Percentiles rank a stretch among this genome's conserved stretches.
These are phyloP conservation scores for Dendrobium officinale DNA, from an alignment of 106 monocot genomes.

Conservation along the genomic window DNA sequence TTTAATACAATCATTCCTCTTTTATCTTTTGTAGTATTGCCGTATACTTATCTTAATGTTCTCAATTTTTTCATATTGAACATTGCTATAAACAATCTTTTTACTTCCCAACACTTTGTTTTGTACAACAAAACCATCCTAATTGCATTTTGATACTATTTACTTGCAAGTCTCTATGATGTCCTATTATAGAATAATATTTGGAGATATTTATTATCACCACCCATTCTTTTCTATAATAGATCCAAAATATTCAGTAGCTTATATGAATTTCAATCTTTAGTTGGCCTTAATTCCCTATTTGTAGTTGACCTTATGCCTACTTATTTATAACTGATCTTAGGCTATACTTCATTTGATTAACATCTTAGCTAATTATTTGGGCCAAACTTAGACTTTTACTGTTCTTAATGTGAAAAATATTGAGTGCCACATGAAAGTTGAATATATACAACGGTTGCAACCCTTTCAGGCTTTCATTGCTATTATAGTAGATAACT, in stretches of 20 bases:
- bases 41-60: not conserved
- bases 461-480: not conserved
- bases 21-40: not conserved
- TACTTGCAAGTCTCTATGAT: not conserved
- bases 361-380: not conserved
- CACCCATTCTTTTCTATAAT: not conserved
- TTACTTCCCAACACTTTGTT: not conserved
- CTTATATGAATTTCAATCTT: not conserved
- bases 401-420: not conserved
- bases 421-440: too few relatives aligned
- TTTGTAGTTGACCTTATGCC: not conserved
- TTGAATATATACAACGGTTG: too few relatives aligned
- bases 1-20: not conserved
- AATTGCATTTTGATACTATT: not conserved
- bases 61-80: not conserved
- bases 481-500: not conserved
- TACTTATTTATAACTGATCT: not conserved
- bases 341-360: not conserved
- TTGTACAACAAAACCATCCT: not conserved
- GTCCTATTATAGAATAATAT: too few relatives aligned
- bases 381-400: not conserved
- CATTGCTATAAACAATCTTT: not conserved
- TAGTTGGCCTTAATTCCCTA: not conserved
- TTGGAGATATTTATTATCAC: not conserved
- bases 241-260: not conserved